Evolutionary conservation across 768 basidiomycete genomes (phyloP).

Genomic region (Hygrophoropsis aurantiaca): DNA sequence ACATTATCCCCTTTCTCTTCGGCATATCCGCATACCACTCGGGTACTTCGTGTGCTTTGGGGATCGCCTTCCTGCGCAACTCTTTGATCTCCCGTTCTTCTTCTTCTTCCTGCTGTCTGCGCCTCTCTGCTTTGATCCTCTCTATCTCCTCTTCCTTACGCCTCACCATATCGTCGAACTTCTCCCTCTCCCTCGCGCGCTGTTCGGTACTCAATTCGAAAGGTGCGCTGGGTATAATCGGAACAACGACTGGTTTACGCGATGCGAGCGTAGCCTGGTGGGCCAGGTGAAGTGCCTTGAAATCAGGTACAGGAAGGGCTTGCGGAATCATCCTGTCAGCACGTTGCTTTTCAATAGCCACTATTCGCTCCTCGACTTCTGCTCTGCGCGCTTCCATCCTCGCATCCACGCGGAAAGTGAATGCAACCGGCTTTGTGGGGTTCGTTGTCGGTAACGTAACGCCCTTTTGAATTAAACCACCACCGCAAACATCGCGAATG

Average conservation of each 20-base stretch:
- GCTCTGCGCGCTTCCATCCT: constrained; percentile 48
- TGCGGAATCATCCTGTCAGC: constrained; percentile 19
- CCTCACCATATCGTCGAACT: constrained; percentile 58
- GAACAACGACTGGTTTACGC: constrained; percentile 47
- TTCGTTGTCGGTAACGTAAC: constrained; percentile 26
- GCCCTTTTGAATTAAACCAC: constrained; percentile 15
- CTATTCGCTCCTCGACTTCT: constrained; percentile 30
- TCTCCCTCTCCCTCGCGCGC: constrained; percentile 60
- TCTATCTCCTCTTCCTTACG: constrained; percentile 57
- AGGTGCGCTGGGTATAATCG: constrained; percentile 43
- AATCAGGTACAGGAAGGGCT: constrained; percentile 46
- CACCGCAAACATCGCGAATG: constrained; percentile 14
- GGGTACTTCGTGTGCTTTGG: constrained; percentile 70
- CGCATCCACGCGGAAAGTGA: constrained; percentile 52
- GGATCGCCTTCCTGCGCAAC: constrained; percentile 60
- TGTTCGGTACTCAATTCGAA: constrained; percentile 52
- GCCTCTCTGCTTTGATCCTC: constrained; percentile 44
- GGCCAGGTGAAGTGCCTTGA: constrained; percentile 53
- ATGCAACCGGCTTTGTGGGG: constrained; percentile 48
- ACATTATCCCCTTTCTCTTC: constrained; percentile 42
- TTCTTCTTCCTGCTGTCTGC: constrained; percentile 47
- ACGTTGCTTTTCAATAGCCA: constrained; percentile 8
- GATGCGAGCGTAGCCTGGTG: constrained; percentile 35
- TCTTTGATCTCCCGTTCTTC: constrained; percentile 64
- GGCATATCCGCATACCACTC: constrained; percentile 77